Evolutionary conservation across 345 rosid species (phyloP), one percentile per base, ranked within the genome.

Genomic region (Hibiscus tridactylites): DNA sequence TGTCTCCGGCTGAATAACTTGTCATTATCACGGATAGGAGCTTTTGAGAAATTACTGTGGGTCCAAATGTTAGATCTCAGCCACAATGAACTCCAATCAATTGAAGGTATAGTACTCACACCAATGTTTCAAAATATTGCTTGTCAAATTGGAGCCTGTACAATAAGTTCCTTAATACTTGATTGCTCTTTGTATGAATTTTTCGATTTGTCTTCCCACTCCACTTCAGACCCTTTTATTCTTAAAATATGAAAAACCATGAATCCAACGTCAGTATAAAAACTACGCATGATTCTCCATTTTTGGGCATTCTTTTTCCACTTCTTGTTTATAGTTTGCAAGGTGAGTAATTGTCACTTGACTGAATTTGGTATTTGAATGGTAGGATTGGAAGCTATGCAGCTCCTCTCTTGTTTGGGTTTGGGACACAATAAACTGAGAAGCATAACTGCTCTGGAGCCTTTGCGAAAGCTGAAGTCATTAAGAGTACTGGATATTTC

Each of bases 61-160:
- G 97, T 95, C 70, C 97, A 88, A 81, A 86, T 89, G 85, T 83
- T 92, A 77, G 97, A 95, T 80, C 91, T 95, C 66, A 85, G 97
- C 82, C 84, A 86, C 77, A 92, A 92, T 59, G 92, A 95, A 72
- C 88, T 95, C 52, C 87, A 39, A 70, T 92, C 97, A 70, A 72
- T 91, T 58, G 93, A 95, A 88, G 98, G 97, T 88, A 83, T 72
- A 33, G 52, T 75, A 53, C 61, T 65, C 49, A 61, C 15, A 11
- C 16, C 58, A 64, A 24, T 73, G 4, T 71, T 19, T 71, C 21
- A 37, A 35, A 31, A 49, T 56, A 24, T 50, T 47, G 63, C 50
- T 17, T 49, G 62, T 64, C 19, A 2, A 24, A 13, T 70, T 53
- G 16, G 54, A 70, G 63, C 15, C 12, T 64, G 5, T 52, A 72